These are phyloP conservation scores for Trametes sanguinea DNA, from an alignment of 768 basidiomycete species.

Conservation along the genomic window DNA sequence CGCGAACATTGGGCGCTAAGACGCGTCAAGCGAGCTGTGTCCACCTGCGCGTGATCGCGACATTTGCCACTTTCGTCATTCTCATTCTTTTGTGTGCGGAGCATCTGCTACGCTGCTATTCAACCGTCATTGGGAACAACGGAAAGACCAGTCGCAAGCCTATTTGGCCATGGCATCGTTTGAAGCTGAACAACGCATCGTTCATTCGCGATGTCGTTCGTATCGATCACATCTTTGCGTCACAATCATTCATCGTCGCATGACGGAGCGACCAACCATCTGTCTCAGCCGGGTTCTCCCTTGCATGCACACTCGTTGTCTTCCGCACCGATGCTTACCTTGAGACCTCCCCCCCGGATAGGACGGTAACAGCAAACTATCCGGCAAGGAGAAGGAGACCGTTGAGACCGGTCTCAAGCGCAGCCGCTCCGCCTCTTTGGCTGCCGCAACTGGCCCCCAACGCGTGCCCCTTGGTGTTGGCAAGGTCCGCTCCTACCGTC, in stretches of 20 bases:
- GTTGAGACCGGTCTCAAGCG: slow-evolving; percentile 55
- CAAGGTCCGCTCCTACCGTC: slow-evolving; percentile 33
- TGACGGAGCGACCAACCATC: neutral
- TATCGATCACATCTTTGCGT: neutral
- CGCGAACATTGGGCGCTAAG: slow-evolving; percentile 15
- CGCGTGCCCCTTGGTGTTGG: slow-evolving; percentile 70
- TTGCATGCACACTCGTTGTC: neutral
- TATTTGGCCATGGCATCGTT: neutral
- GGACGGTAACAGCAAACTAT: slow-evolving; percentile 51
- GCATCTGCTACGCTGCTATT: neutral
- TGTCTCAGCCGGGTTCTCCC: slow-evolving; percentile 1
- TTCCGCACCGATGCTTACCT: slow-evolving; percentile 23
- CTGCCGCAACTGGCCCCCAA: slow-evolving; percentile 60
- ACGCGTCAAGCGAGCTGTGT: slow-evolving; percentile 3
- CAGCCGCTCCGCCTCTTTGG: slow-evolving; percentile 67
- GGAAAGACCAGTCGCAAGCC: neutral
- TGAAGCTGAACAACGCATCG: neutral
- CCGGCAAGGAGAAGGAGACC: slow-evolving; percentile 62
- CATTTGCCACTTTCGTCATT: slow-evolving; percentile 15
- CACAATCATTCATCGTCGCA: neutral
- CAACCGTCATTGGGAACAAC: slow-evolving; percentile 4
- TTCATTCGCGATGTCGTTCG: neutral
- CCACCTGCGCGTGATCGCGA: slow-evolving; percentile 23
- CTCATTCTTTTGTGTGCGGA: neutral
- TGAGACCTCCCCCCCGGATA: slow-evolving; percentile 25